A percentile compares a stretch with the other conserved stretches of the same genome.
phyloP scores from a whole-genome alignment of 257 asterid genomes.

The Solanum chmielewskii region DNA sequence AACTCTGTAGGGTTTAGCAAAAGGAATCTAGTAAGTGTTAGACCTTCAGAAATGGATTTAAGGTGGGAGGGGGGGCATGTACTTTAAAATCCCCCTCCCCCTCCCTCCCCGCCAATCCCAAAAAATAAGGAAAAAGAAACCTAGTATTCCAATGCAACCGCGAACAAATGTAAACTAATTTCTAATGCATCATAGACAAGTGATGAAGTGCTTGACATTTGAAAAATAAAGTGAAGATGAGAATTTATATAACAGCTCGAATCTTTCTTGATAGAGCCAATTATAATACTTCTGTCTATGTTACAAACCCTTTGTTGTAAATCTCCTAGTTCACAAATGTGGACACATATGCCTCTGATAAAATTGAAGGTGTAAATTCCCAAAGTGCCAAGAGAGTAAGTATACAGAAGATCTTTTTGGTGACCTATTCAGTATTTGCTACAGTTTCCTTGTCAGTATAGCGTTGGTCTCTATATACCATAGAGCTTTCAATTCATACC shows the following conservation, averaged over 20 bases:
- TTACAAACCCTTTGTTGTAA: background rate
- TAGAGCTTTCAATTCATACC: background rate
- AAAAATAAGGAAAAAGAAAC: too few species aligned
- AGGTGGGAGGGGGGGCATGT: too few species aligned
- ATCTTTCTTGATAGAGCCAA: background rate
- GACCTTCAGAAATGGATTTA: background rate
- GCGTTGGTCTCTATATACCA: background rate
- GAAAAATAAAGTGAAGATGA: background rate
- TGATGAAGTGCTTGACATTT: background rate
- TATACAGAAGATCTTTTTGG: background rate
- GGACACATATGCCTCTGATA: background rate
- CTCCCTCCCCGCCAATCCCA: background rate
- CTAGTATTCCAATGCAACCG: background rate
- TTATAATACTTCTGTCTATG: background rate
- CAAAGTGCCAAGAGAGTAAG: background rate
- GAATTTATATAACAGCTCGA: background rate
- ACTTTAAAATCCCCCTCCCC: too few species aligned
- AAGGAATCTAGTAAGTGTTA: background rate
- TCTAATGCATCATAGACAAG: background rate
- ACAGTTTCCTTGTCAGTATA: background rate
- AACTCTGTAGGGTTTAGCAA: background rate
- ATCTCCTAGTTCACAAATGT: background rate
- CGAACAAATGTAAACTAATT: background rate
- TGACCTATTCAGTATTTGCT: background rate
- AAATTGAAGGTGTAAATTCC: background rate